Evolutionary conservation across 1,284 basidiomycete genomes (phyloP), one percentile per base, ranked within the genome.

Genomic region (Pseudozyma pruni): DNA sequence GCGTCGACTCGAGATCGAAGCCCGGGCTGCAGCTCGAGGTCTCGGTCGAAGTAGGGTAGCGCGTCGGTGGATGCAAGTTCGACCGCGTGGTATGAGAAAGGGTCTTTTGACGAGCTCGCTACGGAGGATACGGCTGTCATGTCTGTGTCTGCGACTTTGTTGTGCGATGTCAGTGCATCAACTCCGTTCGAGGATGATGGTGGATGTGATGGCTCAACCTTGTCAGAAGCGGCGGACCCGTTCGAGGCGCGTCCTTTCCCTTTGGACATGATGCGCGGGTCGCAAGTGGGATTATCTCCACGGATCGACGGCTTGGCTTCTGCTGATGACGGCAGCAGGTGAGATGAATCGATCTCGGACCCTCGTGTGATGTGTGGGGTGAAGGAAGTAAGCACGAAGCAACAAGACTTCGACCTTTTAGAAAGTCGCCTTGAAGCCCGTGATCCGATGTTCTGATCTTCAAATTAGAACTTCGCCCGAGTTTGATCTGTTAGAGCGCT

Each of bases 41-140:
- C 93, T 80, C 92, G 90, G 85, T 98, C 94, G 79, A 92, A 94
- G 84, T 97, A 97, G 13, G 94, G 93, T 57, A 96, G 86, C 20
- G 93, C 91, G 83, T 96, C 94, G 4, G 70, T 60, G 19, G 59
- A 27, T 19, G 63, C 57, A 20, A 73, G 53, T 8, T 51, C 32
- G 41, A 64, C 69, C 0, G 62, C 27, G 39, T 62, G 51, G 25
- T 70, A 70, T 2, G 46, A 14, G 39, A 64, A 64, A 0, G 44
- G 29, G 33, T 64, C 56, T 23, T 33, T 37, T 3, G 44, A 52
- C 3, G 52, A 22, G 10, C 34, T 22, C 9, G 41, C 16, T 3
- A 35, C 6, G 1, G 63, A 10, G 1, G 48, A 23, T 2, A 39
- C n/a, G 13, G 16, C 17, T 0, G 19, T 8, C 6, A 2, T 11